Evolutionary conservation across 805 yeast genomes (phyloP).

Genomic region (Candida parachauliodes): DNA sequence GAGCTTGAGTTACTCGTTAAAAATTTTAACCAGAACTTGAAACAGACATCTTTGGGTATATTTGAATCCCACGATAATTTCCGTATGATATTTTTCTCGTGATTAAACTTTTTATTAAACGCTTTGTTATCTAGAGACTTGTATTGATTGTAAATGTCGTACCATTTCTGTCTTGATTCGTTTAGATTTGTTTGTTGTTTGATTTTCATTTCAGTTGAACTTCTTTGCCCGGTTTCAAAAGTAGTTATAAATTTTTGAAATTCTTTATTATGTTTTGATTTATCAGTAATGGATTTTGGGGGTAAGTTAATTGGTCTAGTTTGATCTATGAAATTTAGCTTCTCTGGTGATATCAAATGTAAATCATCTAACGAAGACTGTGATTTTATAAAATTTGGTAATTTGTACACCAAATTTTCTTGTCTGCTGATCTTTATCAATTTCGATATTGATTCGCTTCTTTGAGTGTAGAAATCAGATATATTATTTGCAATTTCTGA

Average conservation of each 20-base stretch:
- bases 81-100: constrained; percentile 28
- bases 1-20: constrained; percentile 13
- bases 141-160: constrained; percentile 10
- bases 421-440: constrained; percentile 30
- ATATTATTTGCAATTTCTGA: constrained; percentile 33
- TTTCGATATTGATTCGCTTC: constrained; percentile 32
- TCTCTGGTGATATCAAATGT: constrained; percentile 57
- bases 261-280: constrained; percentile 53
- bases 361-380: constrained; percentile 55
- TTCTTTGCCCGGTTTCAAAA: constrained; percentile 28
- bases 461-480: constrained; percentile 31
- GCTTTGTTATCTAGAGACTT: constrained; percentile 8
- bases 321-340: constrained; percentile 49
- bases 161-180: constrained; percentile 27
- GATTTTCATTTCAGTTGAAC: constrained; percentile 19
- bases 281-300: constrained; percentile 55
- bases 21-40: constrained; percentile 24
- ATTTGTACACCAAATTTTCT: constrained; percentile 29
- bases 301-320: constrained; percentile 73
- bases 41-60: constrained; percentile 17
- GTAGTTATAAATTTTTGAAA: constrained; percentile 43
- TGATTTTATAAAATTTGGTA: constrained; percentile 36
- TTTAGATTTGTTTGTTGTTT: constrained; percentile 14
- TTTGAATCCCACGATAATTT: constrained; percentile 37
- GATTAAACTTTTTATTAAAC: constrained; percentile 21